Percentiles rank a stretch among this genome's conserved stretches.
phyloP scores from a whole-genome alignment of 2,329 filamentous ascomycete species.

The Epichloe scottii region DNA sequence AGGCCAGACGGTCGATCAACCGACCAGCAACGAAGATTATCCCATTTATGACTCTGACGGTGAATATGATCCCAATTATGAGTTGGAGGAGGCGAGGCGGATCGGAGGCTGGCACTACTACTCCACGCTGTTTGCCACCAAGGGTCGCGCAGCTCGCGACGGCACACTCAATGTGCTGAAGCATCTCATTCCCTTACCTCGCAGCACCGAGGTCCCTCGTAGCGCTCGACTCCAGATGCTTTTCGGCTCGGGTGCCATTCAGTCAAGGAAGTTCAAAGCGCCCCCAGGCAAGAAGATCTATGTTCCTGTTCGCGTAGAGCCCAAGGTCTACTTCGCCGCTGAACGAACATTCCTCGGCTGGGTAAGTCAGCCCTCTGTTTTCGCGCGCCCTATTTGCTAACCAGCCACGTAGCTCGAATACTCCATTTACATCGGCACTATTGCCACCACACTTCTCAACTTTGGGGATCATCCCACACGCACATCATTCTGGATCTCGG shows the following conservation, averaged over 20 bases:
- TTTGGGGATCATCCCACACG: conserved; percentile 49
- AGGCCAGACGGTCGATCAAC: conserved; percentile 59
- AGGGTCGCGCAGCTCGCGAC: conserved; percentile 29
- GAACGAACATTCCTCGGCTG: conserved; percentile 94
- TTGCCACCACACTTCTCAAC: conserved; percentile 74
- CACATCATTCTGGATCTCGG: conserved; percentile 55
- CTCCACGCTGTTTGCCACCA: conserved; percentile 40
- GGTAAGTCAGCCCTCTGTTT: conserved; percentile 36
- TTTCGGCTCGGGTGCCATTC: conserved; percentile 42
- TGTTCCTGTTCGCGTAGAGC: conserved; percentile 88
- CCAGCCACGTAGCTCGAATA: conserved; percentile 61
- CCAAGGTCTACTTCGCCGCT: conserved; percentile 94
- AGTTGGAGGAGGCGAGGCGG: conserved; percentile 64
- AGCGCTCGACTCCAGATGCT: conserved; percentile 40
- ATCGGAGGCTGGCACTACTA: conserved; percentile 69
- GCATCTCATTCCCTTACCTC: conserved; percentile 41
- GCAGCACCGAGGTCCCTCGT: conserved; percentile 43
- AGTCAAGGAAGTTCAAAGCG: conserved; percentile 52
- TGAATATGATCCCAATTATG: conserved; percentile 63
- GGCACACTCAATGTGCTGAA: conserved; percentile 32
- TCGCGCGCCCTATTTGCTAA: conserved; percentile 10
- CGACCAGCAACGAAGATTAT: conserved; percentile 55
- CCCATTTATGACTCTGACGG: conserved; percentile 80
- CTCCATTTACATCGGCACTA: conserved; percentile 83
- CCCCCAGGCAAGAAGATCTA: conserved; percentile 85